phyloP scores from a whole-genome alignment of 192 early-diverging fungal species.

The Funneliformis geosporum region DNA sequence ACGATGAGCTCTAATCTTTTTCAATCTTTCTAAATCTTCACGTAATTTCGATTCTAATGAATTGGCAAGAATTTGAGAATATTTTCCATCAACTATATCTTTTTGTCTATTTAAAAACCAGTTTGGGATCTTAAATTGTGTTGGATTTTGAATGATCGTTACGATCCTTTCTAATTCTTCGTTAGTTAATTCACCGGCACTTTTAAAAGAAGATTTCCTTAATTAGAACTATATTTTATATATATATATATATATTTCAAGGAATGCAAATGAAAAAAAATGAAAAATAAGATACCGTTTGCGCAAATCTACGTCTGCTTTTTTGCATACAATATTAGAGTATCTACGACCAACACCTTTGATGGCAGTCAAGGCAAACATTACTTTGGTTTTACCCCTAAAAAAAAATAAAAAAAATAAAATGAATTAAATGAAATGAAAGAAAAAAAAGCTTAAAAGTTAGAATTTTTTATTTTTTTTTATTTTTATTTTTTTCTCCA shows the following conservation, averaged over 20 bases:
- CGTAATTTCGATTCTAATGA: constrained; percentile 92
- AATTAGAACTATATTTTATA: neutral
- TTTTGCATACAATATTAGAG: constrained; percentile 99
- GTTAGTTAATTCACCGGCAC: constrained; percentile 96
- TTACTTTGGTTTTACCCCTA: constrained; percentile 84
- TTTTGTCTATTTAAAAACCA: constrained; percentile 99
- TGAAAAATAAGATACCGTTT: constrained; percentile 71
- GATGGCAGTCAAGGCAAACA: constrained; percentile 95
- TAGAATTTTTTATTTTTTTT: too few relatives aligned
- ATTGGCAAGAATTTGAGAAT: constrained; percentile 95
- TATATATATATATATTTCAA: too few relatives aligned
- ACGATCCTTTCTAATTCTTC: constrained; percentile 99
- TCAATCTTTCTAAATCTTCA: constrained; percentile 98
- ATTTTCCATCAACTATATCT: constrained; percentile 94
- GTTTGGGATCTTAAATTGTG: constrained; percentile 98
- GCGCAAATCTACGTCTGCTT: constrained; percentile 96
- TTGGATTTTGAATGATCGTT: constrained; percentile 98
- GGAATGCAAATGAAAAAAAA: neutral
- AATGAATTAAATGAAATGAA: neutral
- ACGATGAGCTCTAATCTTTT: constrained; percentile 99
- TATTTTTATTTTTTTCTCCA: neutral
- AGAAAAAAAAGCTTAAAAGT: neutral
- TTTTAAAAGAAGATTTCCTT: constrained; percentile 27
- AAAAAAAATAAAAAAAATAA: neutral
- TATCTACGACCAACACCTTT: constrained; percentile 99